A percentile compares a stretch with the other conserved stretches of the same genome.
Evolutionary conservation across 2,329 filamentous ascomycete genomes (phyloP).

Genomic region (Madurella fahalii): DNA sequence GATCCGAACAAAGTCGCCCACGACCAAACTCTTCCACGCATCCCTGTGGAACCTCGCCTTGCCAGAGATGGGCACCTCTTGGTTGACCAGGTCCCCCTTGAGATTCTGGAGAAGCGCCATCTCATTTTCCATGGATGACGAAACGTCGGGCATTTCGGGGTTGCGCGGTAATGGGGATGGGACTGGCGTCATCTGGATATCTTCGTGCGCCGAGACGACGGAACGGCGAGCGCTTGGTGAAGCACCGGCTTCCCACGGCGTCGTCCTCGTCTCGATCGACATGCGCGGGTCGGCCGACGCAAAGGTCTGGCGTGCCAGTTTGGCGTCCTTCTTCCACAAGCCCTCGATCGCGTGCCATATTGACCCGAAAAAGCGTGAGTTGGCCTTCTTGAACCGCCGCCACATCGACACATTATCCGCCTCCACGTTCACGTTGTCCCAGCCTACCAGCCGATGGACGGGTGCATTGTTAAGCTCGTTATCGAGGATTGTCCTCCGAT

Average conservation of each 20-base stretch:
- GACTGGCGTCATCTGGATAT: slow-evolving; percentile 95
- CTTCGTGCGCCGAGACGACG: slow-evolving; percentile 55
- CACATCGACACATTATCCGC: slow-evolving; percentile 82
- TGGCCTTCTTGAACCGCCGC: slow-evolving; percentile 89
- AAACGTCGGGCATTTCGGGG: slow-evolving; percentile 31
- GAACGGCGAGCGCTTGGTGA: slow-evolving; percentile 50
- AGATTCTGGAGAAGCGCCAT: slow-evolving; percentile 40
- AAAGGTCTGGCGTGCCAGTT: slow-evolving; percentile 45
- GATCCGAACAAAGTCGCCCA: slow-evolving; percentile 92
- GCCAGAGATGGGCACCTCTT: slow-evolving; percentile 58
- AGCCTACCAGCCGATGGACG: slow-evolving; percentile 82
- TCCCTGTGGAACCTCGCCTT: slow-evolving; percentile 87
- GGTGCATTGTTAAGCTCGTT: slow-evolving; percentile 94
- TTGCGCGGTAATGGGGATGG: slow-evolving; percentile 66
- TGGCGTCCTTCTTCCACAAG: slow-evolving; percentile 46
- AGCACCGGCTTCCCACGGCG: slow-evolving; percentile 51
- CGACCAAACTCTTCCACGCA: slow-evolving; percentile 90
- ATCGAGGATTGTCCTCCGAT: slow-evolving; percentile 83
- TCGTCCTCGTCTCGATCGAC: slow-evolving; percentile 61
- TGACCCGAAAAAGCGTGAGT: slow-evolving; percentile 55
- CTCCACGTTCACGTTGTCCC: slow-evolving; percentile 88
- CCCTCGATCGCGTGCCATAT: slow-evolving; percentile 47
- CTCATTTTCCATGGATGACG: slow-evolving; percentile 36
- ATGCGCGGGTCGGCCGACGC: slow-evolving; percentile 55
- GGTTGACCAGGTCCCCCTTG: slow-evolving; percentile 66